Conservation (phyloP, 352 stramenopile genomes). For the Pythium aquatile region DNA sequence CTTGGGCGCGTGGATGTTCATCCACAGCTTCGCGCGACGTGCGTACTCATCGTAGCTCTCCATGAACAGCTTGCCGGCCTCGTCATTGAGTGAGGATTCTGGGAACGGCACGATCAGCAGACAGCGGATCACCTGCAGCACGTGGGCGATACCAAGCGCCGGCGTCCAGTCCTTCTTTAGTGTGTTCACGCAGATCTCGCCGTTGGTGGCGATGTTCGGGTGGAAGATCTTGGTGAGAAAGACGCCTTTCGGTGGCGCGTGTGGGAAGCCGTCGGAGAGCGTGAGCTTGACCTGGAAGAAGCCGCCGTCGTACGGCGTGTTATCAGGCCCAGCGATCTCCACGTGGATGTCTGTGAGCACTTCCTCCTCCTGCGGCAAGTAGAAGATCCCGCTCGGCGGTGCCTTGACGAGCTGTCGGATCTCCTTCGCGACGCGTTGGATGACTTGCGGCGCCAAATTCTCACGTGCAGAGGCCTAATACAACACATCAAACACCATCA, state of each 20-base stretch:
- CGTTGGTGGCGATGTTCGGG: slow-evolving; percentile 97
- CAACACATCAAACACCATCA: slow-evolving; percentile 3
- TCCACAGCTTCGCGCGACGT: slow-evolving; percentile 87
- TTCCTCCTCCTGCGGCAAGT: slow-evolving; percentile 91
- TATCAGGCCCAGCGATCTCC: slow-evolving; percentile 95
- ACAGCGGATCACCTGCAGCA: slow-evolving; percentile 98
- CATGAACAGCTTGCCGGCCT: slow-evolving; percentile 99
- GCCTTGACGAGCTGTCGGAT: slow-evolving; percentile 88
- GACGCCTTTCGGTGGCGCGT: slow-evolving; percentile 86
- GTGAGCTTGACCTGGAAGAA: slow-evolving; percentile 97
- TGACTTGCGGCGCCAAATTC: slow-evolving; percentile 86
- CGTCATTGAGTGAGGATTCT: slow-evolving; percentile 98
- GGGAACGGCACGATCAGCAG: slow-evolving; percentile 99
- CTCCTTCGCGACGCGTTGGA: slow-evolving; percentile 91
- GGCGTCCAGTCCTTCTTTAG: slow-evolving; percentile 98
- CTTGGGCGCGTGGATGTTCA: slow-evolving; percentile 87
- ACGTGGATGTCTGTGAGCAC: slow-evolving; percentile 92
- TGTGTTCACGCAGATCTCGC: slow-evolving; percentile 99
- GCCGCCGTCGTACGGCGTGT: slow-evolving; percentile 96
- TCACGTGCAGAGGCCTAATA: slow-evolving; percentile 34
- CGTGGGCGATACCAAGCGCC: slow-evolving; percentile 93
- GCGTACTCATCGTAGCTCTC: slow-evolving; percentile 98
- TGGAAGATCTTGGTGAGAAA: slow-evolving; percentile 99
- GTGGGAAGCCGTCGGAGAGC: slow-evolving; percentile 85
- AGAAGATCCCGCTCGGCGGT: slow-evolving; percentile 91